Conservation (phyloP, 805 yeast species). For the Zygosaccharomyces gambellarensis region DNA sequence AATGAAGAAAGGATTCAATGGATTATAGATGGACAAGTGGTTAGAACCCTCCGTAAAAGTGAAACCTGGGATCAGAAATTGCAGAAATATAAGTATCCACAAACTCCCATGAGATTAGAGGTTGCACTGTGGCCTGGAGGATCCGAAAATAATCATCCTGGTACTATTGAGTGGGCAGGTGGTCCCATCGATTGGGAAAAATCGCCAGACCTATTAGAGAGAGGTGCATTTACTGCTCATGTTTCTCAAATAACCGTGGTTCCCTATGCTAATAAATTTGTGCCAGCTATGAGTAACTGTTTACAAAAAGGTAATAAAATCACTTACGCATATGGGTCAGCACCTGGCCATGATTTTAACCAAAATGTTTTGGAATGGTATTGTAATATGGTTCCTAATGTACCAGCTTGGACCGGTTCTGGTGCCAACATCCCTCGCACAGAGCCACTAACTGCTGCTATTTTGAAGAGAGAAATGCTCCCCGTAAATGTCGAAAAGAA, state of each 20-base stretch:
- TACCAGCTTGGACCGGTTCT: conserved; percentile 9
- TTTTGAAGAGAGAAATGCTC: conserved; percentile 1
- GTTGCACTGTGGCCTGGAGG: conserved; percentile 81
- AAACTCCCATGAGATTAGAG: conserved; percentile 72
- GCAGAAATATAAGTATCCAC: conserved; percentile 54
- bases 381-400: conserved; percentile 18
- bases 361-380: conserved; percentile 18
- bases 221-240: conserved; percentile 71
- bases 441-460: not conserved
- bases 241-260: conserved; percentile 52
- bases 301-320: conserved; percentile 6
- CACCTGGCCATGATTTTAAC: conserved; percentile 6
- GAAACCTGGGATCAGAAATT: conserved; percentile 62
- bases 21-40: conserved; percentile 61
- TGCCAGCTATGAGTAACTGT: conserved; percentile 13
- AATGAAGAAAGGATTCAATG: conserved; percentile 62
- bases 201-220: conserved; percentile 60
- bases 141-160: conserved; percentile 44
- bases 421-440: conserved; percentile 10
- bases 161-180: conserved; percentile 84
- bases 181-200: conserved; percentile 77
- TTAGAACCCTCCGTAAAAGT: conserved; percentile 57
- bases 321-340: conserved; percentile 10
- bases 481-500: conserved; percentile 5
- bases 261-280: conserved; percentile 47